A percentile compares a stretch with the other conserved stretches of the same genome.
phyloP scores from a whole-genome alignment of 2,329 filamentous ascomycete genomes.

The Cryphonectria radicalis region DNA sequence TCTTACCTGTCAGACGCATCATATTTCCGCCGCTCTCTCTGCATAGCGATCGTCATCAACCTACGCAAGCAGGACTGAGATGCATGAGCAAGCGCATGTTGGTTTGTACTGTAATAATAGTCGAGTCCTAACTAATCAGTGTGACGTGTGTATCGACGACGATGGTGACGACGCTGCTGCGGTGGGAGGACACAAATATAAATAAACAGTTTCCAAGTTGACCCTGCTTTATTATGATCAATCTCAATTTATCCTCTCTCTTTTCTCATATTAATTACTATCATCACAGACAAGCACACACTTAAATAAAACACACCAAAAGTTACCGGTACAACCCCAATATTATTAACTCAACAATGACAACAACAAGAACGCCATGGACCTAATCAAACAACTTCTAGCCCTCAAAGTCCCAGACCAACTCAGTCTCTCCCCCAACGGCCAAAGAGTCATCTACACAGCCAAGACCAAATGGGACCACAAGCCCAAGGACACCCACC shows the following conservation, averaged over 20 bases:
- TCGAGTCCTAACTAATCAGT: background rate
- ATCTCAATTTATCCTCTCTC: too few relatives aligned
- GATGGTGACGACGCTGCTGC: too few relatives aligned
- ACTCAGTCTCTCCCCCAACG: conserved; percentile 43
- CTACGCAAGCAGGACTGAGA: background rate
- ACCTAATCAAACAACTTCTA: conserved; percentile 5
- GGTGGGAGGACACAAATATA: background rate
- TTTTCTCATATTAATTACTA: too few relatives aligned
- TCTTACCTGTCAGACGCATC: background rate
- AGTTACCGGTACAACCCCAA: too few relatives aligned
- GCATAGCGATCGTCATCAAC: background rate
- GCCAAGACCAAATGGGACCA: background rate
- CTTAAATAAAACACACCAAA: too few relatives aligned
- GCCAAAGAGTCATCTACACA: background rate
- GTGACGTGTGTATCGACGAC: background rate
- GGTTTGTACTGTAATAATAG: background rate
- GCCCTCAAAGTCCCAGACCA: conserved; percentile 35
- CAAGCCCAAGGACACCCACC: background rate
- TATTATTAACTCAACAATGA: too few relatives aligned
- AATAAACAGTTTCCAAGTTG: background rate
- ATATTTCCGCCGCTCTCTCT: background rate
- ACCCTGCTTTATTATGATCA: too few relatives aligned
- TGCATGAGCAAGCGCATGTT: background rate
- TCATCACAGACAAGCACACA: too few relatives aligned
- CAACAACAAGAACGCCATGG: background rate